Evolutionary conservation across 768 basidiomycete genomes (phyloP).

Genomic region (Pleurotus citrinopileatus): DNA sequence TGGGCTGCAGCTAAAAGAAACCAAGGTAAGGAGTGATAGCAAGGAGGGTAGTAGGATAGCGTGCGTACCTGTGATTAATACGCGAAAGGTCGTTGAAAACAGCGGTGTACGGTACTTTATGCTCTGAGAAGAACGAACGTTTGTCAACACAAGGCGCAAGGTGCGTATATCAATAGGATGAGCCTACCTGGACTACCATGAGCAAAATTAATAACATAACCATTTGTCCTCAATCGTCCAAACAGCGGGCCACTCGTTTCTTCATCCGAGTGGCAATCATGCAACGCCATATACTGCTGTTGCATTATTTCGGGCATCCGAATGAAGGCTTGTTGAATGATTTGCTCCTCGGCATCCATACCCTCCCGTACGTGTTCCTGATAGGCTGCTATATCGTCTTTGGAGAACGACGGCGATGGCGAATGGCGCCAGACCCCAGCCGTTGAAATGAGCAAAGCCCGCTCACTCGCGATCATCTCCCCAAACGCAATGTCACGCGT

Average conservation of each 20-base stretch:
- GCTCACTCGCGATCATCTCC: constrained; percentile 17
- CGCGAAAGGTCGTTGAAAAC: constrained; percentile 20
- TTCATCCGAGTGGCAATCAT: constrained; percentile 19
- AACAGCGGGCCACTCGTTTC: constrained; percentile 24
- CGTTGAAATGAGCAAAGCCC: constrained; percentile 24
- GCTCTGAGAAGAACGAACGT: not conserved
- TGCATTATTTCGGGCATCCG: constrained; percentile 20
- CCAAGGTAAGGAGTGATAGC: not conserved
- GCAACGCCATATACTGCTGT: constrained; percentile 21
- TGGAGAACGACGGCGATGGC: not conserved
- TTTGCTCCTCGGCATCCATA: constrained; percentile 7
- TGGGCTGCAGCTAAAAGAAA: constrained; percentile 20
- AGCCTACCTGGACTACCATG: not conserved
- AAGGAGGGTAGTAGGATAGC: not conserved
- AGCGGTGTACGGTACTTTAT: constrained; percentile 11
- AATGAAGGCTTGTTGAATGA: constrained; percentile 15
- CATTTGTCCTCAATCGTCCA: constrained; percentile 27
- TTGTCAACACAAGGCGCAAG: not conserved
- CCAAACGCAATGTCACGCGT: constrained; percentile 15
- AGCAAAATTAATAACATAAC: constrained; percentile 12
- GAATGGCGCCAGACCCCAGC: not conserved
- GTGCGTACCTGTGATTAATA: constrained; percentile 22
- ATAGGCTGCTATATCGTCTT: too few relatives aligned
- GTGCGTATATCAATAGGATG: not conserved
- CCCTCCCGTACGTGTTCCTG: too few relatives aligned